Percentiles rank a stretch among this genome's conserved stretches.
Evolutionary conservation across 2,329 filamentous ascomycete genomes (phyloP).

Genomic region (Botryotinia convoluta): DNA sequence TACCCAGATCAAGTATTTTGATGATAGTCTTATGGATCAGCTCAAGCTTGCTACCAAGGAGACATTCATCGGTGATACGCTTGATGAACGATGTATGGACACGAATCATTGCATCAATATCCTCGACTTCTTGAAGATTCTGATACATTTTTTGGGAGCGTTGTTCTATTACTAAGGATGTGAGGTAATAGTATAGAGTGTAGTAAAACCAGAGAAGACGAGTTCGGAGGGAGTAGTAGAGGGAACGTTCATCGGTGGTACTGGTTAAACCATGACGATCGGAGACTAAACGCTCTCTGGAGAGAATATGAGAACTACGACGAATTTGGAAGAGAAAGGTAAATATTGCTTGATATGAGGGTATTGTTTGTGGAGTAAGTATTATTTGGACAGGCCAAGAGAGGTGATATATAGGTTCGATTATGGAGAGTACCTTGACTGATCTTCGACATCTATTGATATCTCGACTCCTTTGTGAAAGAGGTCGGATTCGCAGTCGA

Average conservation of each 20-base stretch:
- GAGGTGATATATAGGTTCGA: slow-evolving; percentile 68
- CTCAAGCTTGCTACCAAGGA: slow-evolving; percentile 65
- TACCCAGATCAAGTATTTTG: slow-evolving; percentile 72
- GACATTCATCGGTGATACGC: slow-evolving; percentile 63
- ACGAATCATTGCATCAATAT: slow-evolving; percentile 78
- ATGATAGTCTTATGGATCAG: slow-evolving; percentile 72
- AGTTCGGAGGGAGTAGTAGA: slow-evolving; percentile 62
- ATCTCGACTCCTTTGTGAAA: slow-evolving; percentile 42
- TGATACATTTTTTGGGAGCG: slow-evolving; percentile 55
- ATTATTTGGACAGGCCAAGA: slow-evolving; percentile 69
- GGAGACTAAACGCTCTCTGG: slow-evolving; percentile 49
- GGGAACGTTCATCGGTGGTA: slow-evolving; percentile 44
- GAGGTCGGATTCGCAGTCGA: slow-evolving; percentile 52
- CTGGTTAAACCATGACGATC: slow-evolving; percentile 42
- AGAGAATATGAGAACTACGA: slow-evolving; percentile 66
- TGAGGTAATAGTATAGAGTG: slow-evolving; percentile 72
- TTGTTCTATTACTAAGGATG: slow-evolving; percentile 66
- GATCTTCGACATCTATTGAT: slow-evolving; percentile 52
- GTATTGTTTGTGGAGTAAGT: slow-evolving; percentile 61
- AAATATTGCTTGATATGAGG: slow-evolving; percentile 69
- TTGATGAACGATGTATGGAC: slow-evolving; percentile 64
- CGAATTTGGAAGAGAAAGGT: slow-evolving; percentile 75
- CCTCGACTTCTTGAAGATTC: slow-evolving; percentile 58
- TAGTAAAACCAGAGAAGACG: slow-evolving; percentile 76
- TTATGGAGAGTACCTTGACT: slow-evolving; percentile 58